A percentile compares a stretch with the other conserved stretches of the same genome.
phyloP scores from a whole-genome alignment of 2,329 filamentous ascomycete species.

The Calonectria pseudoreteaudii region DNA sequence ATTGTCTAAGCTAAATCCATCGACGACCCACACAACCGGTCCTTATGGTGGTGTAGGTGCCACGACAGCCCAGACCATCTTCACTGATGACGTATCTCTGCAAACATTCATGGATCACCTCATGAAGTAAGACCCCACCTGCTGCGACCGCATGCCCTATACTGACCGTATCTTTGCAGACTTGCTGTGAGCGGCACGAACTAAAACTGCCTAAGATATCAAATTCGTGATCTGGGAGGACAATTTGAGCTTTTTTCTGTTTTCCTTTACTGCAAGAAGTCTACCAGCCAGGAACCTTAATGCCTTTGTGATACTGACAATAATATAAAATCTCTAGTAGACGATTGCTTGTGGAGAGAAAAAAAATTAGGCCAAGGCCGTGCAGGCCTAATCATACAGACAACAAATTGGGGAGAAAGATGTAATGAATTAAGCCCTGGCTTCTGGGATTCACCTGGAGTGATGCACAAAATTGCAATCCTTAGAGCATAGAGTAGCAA shows the following conservation, averaged over 20 bases:
- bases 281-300: not conserved
- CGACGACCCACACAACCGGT: slow-evolving; percentile 93
- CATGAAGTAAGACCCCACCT: slow-evolving; percentile 84
- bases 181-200: slow-evolving; percentile 74
- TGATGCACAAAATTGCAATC: not conserved
- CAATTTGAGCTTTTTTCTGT: not conserved
- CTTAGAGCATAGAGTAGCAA: not conserved
- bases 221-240: not conserved
- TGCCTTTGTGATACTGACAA: not conserved
- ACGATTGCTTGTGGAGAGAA: not conserved
- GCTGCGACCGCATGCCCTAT: slow-evolving; percentile 7
- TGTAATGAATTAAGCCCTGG: not conserved
- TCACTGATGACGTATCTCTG: slow-evolving; percentile 97
- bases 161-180: slow-evolving; percentile 47
- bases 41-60: slow-evolving; percentile 88
- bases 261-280: not conserved
- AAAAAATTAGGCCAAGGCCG: not conserved
- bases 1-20: slow-evolving; percentile 96
- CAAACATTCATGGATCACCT: slow-evolving; percentile 99
- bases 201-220: slow-evolving; percentile 45
- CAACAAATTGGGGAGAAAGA: not conserved
- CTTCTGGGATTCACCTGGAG: not conserved
- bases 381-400: not conserved
- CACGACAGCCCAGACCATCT: slow-evolving; percentile 95
- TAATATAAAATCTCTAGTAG: not conserved